Conservation (phyloP, 208 protist genomes). For the Herpetomonas muscarum region DNA sequence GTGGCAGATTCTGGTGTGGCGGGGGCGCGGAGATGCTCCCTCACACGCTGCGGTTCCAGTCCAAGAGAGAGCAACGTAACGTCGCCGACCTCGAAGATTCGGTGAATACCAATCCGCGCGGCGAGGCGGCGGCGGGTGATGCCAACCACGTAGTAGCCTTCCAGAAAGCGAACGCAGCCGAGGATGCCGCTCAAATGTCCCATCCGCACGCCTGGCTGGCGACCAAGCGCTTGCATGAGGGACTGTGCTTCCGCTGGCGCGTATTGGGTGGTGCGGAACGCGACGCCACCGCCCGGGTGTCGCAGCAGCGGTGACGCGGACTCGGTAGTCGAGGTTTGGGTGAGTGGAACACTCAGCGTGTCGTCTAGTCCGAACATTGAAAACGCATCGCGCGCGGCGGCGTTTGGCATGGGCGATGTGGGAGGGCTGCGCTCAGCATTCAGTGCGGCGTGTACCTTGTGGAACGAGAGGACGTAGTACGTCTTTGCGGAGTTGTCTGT, state of each 20-base stretch:
- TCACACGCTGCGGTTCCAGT: slow-evolving; percentile 14
- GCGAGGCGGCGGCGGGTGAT: slow-evolving; percentile 72
- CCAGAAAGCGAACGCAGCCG: slow-evolving; percentile 90
- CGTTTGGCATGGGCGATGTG: too few species aligned
- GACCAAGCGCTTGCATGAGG: slow-evolving; percentile 19
- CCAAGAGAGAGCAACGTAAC: slow-evolving; percentile 51
- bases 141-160: slow-evolving; percentile 92
- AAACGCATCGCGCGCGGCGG: too few species aligned
- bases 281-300: neutral
- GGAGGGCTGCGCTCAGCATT: too few species aligned
- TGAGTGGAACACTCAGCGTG: too few species aligned
- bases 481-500: slow-evolving; percentile 25
- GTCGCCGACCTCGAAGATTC: slow-evolving; percentile 88
- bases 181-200: slow-evolving; percentile 31
- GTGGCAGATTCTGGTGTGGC: slow-evolving; percentile 2
- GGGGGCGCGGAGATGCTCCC: slow-evolving; percentile 6
- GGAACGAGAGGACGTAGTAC: slow-evolving; percentile 19
- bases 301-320: neutral
- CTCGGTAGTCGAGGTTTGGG: too few species aligned
- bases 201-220: slow-evolving; percentile 1
- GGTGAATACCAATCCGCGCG: slow-evolving; percentile 80
- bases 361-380: too few species aligned
- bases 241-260: slow-evolving; percentile 22
- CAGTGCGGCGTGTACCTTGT: slow-evolving; percentile 8
- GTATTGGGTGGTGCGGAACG: slow-evolving; percentile 3